Base-by-base conservation (phyloP, 306 rosid species). In the Prunus mume region DNA sequence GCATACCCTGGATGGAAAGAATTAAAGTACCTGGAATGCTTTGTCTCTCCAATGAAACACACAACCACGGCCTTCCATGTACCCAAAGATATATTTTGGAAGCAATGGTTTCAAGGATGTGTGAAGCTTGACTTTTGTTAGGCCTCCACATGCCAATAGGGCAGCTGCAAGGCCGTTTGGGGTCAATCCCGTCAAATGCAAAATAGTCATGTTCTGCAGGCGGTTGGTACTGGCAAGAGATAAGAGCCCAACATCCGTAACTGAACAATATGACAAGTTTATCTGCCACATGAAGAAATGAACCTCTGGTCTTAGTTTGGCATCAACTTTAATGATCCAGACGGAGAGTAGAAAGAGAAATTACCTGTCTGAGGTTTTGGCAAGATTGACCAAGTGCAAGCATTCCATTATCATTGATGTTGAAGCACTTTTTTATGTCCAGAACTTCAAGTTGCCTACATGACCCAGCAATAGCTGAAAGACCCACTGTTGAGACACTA, bases 31-130 rank as follows among this genome's bases (percentile, higher is more conserved):
- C 92, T 69, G 77, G 73, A 85, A 85, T 71, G 79, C 72, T 80
- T 86, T 86, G 49, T 89, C 85, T 73, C 89, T 82, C 97, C 92
- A 88, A 79, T 80, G 80, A 72, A 91, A 81, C 72, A 52, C 76
- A 74, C 94, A 89, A 9, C 93, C 97, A 6, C 94, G 85, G 64
- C 81, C 79, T 80, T 85, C 87, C 90, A 88, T 85, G 76, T 69
- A 69, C 28, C 83, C 77, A 55, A 75, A 71, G 80, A 91, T 66
- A 47, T 82, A 75, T 65, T 76, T 78, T 67, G 90, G 87, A 22
- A 91, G 86, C 27, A 74, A 76, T 38, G 89, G 78, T 82, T 81
- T 87, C n/a, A 84, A 91, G 76, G 83, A 85, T 71, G 89, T 60
- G 65, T 86, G 84, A 43, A 91, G 86, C 87, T 91, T 91, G 77